Evolutionary conservation across 1,284 basidiomycete species (phyloP).

Genomic region (Gomphus sp.): DNA sequence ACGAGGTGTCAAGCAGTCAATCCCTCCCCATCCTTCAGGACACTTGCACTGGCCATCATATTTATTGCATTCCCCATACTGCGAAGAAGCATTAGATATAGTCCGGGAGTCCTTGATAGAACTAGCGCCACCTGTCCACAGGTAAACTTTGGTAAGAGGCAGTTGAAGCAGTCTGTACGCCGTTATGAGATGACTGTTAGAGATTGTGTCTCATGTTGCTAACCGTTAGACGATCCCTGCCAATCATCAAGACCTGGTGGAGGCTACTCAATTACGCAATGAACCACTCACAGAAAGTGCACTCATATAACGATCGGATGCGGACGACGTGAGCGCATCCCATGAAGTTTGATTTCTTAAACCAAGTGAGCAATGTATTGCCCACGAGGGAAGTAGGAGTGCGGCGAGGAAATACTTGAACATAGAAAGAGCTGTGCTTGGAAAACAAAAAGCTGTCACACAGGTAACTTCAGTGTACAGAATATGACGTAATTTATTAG

Average conservation of each 20-base stretch:
- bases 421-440: neutral
- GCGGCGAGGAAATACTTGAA: neutral
- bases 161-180: conserved; percentile 63
- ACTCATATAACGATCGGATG: neutral
- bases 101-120: neutral
- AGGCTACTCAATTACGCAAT: neutral
- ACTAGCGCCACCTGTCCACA: conserved; percentile 51
- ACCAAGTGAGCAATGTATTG: neutral
- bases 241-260: neutral
- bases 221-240: conserved; percentile 1
- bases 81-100: neutral
- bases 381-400: neutral
- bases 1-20: conserved; percentile 83
- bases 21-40: conserved; percentile 84
- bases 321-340: neutral
- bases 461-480: neutral
- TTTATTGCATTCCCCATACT: conserved; percentile 74
- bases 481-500: neutral
- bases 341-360: neutral
- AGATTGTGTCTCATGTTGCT: neutral
- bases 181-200: neutral
- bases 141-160: conserved; percentile 70
- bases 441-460: too few relatives aligned
- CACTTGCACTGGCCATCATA: conserved; percentile 90
- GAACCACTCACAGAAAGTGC: neutral